Evolutionary conservation across 1,139 yeast species (phyloP), one percentile per base, ranked within the genome.

Genomic region (Blastobotrys proliferans): DNA sequence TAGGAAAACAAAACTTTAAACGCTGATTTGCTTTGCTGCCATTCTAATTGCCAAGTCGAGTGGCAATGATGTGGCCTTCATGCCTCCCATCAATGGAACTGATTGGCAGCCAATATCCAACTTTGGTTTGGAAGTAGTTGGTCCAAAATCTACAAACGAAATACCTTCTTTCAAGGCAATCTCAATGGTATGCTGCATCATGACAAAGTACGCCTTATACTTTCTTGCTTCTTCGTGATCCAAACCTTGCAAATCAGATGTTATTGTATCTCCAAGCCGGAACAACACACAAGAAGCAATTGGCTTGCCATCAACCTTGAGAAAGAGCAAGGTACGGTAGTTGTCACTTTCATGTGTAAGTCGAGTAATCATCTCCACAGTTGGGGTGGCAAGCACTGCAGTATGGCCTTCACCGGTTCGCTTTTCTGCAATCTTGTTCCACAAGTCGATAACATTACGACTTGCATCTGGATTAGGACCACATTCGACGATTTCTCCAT

Each of bases 111-210:
- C 74, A 48, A 70, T 70, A 29, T 68, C 70, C 41, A 64, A 56
- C 52, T 70, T 70, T 5, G 74, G 70, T 45, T 67, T 68, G 2
- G 63, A 52, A 3, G 67, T 62, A 6, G 67, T 62, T 2, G 67
- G 67, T 4, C 74, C 74, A 49, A 70, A 70, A 48, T 70, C 75
- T 22, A 70, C 73, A 55, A 69, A 70, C 18, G 61, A 53, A 24
- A 64, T 58, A 2, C 69, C 68, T 44, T 68, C 72, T 37, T 58
- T 54, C 35, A 70, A 47, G 1, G 74, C 74, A 24, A 70, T 68
- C 19, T 60, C 58, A 25, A 70, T 68, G 14, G 70, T 70, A 43
- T 68, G 66, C 53, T 70, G 74, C 75, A 70, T 70, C 75, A 70
- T 70, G 20, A 70, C 74, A 52, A 70, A 70, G 48, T 70, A 70